phyloP scores from a whole-genome alignment of 225 moss, liverwort and hornwort species.

The Anthoceros angustus region DNA sequence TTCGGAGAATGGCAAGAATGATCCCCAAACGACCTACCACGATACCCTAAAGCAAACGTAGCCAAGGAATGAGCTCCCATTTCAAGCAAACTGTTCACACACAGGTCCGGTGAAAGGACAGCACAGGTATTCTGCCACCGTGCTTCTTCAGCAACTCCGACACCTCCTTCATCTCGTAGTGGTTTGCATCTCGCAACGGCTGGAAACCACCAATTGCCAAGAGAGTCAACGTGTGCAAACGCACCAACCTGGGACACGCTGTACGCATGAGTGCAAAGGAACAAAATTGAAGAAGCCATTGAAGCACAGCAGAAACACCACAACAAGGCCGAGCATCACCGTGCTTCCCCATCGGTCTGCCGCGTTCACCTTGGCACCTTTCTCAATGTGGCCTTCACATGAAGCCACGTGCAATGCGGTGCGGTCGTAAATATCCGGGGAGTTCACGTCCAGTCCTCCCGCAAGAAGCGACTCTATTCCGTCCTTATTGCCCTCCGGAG shows the following conservation, averaged over 20 bases:
- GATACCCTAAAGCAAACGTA: too few relatives aligned
- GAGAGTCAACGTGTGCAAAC: neutral
- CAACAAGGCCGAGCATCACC: conserved; percentile 9
- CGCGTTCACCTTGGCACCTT: conserved; percentile 43
- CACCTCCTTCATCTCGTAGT: conserved; percentile 52
- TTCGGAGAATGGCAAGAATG: too few relatives aligned
- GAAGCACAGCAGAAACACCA: too few relatives aligned
- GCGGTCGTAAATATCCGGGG: conserved; percentile 59
- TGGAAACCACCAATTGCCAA: conserved; percentile 10
- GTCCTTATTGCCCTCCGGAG: conserved; percentile 33
- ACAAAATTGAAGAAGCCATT: neutral
- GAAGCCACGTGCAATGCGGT: conserved; percentile 78
- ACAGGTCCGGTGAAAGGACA: neutral
- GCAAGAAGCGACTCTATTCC: conserved; percentile 35
- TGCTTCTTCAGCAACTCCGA: conserved; percentile 42
- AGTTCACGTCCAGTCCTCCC: conserved; percentile 32
- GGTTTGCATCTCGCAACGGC: conserved; percentile 74
- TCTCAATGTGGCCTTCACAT: conserved; percentile 30
- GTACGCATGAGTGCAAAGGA: neutral
- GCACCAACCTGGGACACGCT: neutral
- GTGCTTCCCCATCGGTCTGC: conserved; percentile 88
- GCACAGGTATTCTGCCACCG: conserved; percentile 35
- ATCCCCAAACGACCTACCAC: too few relatives aligned
- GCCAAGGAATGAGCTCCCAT: too few relatives aligned
- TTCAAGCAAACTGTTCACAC: neutral